Conservation (phyloP, 2,329 filamentous ascomycete genomes). For the Colletotrichum lupini region DNA sequence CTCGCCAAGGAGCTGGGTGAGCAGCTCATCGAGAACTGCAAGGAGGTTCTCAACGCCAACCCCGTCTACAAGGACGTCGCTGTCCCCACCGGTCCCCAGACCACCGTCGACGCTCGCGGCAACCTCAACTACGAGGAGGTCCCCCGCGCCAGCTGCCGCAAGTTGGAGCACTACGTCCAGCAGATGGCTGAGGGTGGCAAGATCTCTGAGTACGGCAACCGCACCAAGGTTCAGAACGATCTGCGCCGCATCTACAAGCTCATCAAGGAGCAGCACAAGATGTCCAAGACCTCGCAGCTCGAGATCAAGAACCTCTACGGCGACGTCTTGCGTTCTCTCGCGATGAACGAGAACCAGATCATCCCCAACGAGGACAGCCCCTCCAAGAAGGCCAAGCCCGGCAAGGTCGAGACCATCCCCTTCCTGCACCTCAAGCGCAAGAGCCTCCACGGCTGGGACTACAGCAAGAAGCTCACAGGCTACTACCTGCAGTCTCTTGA, state of each 20-base stretch:
- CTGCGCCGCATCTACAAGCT: constrained; percentile 96
- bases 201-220: constrained; percentile 98
- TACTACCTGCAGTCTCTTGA: constrained; percentile 93
- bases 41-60: constrained; percentile 83
- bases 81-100: constrained; percentile 89
- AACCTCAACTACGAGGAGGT: constrained; percentile 93
- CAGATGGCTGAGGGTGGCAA: constrained; percentile 99
- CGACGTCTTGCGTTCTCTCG: constrained; percentile 91
- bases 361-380: constrained; percentile 83
- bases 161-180: constrained; percentile 97
- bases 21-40: constrained; percentile 97
- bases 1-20: constrained; percentile 95
- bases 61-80: constrained; percentile 97
- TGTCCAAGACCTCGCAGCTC: constrained; percentile 94
- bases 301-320: constrained; percentile 97
- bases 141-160: constrained; percentile 88
- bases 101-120: constrained; percentile 90
- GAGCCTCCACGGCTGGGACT: constrained; percentile 94
- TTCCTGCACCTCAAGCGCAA: constrained; percentile 98
- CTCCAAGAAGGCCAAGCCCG: constrained; percentile 61
- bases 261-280: constrained; percentile 97
- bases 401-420: constrained; percentile 96
- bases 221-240: constrained; percentile 97
- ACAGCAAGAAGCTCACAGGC: constrained; percentile 98
- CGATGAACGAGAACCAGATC: constrained; percentile 98